phyloP scores from a whole-genome alignment of 2,329 filamentous ascomycete genomes.

The Grosmannia penicillata region DNA sequence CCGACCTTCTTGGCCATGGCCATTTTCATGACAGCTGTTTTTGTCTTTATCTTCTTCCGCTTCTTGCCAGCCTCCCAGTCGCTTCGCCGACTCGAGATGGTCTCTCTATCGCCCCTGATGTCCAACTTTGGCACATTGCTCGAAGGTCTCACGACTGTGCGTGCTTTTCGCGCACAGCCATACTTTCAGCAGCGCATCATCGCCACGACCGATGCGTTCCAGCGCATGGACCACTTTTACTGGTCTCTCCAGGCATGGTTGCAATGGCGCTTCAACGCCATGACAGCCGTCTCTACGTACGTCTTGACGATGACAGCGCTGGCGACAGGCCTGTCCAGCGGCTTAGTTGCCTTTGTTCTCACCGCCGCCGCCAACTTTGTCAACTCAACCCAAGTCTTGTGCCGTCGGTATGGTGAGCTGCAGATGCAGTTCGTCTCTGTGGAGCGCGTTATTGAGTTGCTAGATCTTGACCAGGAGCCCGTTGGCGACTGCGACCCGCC shows the following conservation, averaged over 20 bases:
- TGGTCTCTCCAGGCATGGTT: constrained; percentile 83
- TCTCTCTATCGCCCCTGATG: constrained; percentile 75
- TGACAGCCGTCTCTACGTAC: constrained; percentile 62
- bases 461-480: constrained; percentile 63
- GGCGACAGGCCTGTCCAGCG: constrained; percentile 58
- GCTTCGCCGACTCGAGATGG: constrained; percentile 73
- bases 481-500: constrained; percentile 45
- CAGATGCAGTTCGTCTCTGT: constrained; percentile 90
- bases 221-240: constrained; percentile 93
- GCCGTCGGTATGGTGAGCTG: constrained; percentile 65
- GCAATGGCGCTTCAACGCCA: constrained; percentile 58
- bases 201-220: constrained; percentile 70
- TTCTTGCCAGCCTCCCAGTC: constrained; percentile 78
- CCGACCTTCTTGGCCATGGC: constrained; percentile 64
- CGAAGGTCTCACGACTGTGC: constrained; percentile 73
- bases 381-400: constrained; percentile 55
- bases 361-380: constrained; percentile 58
- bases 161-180: constrained; percentile 64
- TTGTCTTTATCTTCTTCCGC: constrained; percentile 57
- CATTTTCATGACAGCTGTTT: constrained; percentile 47
- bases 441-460: constrained; percentile 69
- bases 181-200: constrained; percentile 74
- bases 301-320: constrained; percentile 60
- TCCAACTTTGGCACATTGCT: constrained; percentile 84
- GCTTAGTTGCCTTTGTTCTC: constrained; percentile 71